Conservation (phyloP, 2,329 filamentous ascomycete genomes). For the Stenocarpella maydis region DNA sequence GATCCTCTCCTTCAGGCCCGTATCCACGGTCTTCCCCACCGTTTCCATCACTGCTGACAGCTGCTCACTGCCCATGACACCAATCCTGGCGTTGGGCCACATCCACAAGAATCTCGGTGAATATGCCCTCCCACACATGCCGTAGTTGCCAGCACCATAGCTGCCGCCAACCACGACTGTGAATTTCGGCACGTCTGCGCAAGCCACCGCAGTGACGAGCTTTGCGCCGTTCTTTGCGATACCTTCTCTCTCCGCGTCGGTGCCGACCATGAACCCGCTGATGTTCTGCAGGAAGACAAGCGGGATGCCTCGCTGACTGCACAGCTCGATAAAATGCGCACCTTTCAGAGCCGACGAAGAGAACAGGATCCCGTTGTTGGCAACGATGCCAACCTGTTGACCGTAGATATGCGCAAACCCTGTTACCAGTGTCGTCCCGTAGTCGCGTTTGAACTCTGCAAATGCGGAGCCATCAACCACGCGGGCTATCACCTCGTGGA, state of each 20-base stretch:
- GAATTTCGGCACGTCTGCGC: slow-evolving; percentile 94
- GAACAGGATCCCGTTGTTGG: slow-evolving; percentile 96
- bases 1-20: slow-evolving; percentile 82
- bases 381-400: slow-evolving; percentile 89
- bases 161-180: slow-evolving; percentile 95
- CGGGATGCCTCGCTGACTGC: slow-evolving; percentile 87
- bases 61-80: slow-evolving; percentile 96
- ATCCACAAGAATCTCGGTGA: slow-evolving; percentile 92
- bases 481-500: slow-evolving; percentile 89
- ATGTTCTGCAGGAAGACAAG: slow-evolving; percentile 97
- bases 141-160: slow-evolving; percentile 96
- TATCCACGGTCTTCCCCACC: slow-evolving; percentile 84
- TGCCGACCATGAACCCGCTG: slow-evolving; percentile 96
- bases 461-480: slow-evolving; percentile 92
- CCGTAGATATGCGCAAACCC: slow-evolving; percentile 92
- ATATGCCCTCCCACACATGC: slow-evolving; percentile 97
- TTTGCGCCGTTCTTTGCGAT: slow-evolving; percentile 99
- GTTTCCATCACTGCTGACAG: slow-evolving; percentile 93
- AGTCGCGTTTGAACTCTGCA: slow-evolving; percentile 92
- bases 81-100: slow-evolving; percentile 97
- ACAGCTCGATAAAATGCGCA: slow-evolving; percentile 96
- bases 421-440: slow-evolving; percentile 88
- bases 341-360: slow-evolving; percentile 89
- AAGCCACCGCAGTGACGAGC: slow-evolving; percentile 93
- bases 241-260: slow-evolving; percentile 89